phyloP scores from a whole-genome alignment of 2,329 filamentous ascomycete species.

The Alternaria postmessia region DNA sequence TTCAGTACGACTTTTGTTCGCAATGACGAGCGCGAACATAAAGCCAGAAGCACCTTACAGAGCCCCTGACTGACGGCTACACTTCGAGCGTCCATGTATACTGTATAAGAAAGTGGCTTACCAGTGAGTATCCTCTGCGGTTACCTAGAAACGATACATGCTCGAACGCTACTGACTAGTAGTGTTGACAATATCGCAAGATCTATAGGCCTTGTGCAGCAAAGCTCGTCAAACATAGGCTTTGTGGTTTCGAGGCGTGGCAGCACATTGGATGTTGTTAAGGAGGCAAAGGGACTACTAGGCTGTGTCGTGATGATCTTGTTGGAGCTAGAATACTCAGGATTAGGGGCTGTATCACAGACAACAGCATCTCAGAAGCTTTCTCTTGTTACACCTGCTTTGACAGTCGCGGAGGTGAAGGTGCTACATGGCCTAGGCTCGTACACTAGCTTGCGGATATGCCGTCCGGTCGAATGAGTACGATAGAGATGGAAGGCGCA shows the following conservation, averaged over 20 bases:
- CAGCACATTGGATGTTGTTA: neutral
- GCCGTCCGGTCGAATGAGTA: neutral
- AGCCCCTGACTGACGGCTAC: neutral
- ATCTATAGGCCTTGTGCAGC: neutral
- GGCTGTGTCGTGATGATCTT: neutral
- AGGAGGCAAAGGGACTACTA: neutral
- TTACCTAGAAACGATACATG: neutral
- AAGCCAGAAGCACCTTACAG: neutral
- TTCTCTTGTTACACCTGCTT: neutral
- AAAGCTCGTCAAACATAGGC: neutral
- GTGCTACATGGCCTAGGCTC: neutral
- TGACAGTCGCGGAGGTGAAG: neutral
- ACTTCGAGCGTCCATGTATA: neutral
- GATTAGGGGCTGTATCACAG: neutral
- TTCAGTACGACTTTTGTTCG: neutral
- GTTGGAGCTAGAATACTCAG: neutral
- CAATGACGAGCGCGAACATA: neutral
- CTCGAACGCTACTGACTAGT: neutral
- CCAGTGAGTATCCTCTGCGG: neutral
- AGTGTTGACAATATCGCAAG: neutral
- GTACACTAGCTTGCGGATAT: neutral
- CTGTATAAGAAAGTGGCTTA: neutral
- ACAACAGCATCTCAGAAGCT: neutral
- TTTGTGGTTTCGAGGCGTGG: neutral
- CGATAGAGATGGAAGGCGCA: neutral